Evolutionary conservation across 345 rosid genomes (phyloP), one percentile per base, ranked within the genome.

Genomic region (Nasturtium officinale): DNA sequence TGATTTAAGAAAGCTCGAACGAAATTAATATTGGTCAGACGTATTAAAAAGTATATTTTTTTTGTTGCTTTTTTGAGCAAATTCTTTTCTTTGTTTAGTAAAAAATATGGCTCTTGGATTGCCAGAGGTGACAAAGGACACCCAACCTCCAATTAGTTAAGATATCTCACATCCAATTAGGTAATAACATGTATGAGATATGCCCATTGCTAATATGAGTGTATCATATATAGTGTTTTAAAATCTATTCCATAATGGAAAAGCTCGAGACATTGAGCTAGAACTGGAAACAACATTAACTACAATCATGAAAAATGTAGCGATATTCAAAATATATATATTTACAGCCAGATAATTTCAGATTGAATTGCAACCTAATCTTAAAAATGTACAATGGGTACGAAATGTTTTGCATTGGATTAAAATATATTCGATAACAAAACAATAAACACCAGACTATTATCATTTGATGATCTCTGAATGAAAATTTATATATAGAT

Each of bases 81-180:
- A 23, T 21, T 5, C 16, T 20, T 18, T 57, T 33, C n/a, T 6
- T 37, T 6, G 29, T 35, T 59, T 59, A 59, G 64, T 37, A 35
- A 35, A 59, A 35, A 33, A 17, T 17, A 57, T 57, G 43, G 62
- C 26, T 10, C 1, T 32, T 57, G 5, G 9, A 33, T 57, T 58
- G n/a, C 16, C 62, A 33, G 25, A 58, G 28, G 2, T 58, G 67
- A 71, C 60, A 71, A 71, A 61, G 61, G 53, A 29, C 20, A 35
- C 23, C 32, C 61, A 71, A 71, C 75, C 61, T 61, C 75, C 75
- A 61, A 26, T 60, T 61, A 50, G 68, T 71, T 71, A 53, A 40
- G 62, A 72, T 62, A 72, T 62, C 69, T 52, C 46, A 52, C 55
- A 10, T 72, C 63, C 56, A 52, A 13, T 51, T 38, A 38, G 53